These are phyloP conservation scores for Picochlorum sp. DNA, from an alignment of 139 green algal species.

Conservation along the genomic window DNA sequence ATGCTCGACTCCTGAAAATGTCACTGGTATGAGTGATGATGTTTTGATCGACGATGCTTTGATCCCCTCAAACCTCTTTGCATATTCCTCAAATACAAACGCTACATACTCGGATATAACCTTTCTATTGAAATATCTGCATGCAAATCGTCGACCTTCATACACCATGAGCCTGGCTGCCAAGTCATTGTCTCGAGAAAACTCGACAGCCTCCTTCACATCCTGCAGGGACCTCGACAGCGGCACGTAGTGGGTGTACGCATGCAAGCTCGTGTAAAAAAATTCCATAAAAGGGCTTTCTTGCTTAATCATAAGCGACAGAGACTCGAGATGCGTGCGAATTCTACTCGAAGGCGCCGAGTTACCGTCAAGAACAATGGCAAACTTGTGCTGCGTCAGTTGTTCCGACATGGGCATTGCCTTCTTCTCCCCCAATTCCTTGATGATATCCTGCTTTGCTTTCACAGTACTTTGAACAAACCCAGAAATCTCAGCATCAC, in stretches of 20 bases:
- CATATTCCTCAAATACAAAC: not conserved
- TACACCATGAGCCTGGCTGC: not conserved
- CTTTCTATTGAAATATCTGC: not conserved
- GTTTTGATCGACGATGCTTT: too few relatives aligned
- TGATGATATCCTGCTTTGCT: not conserved
- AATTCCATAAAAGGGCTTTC: constrained; percentile 1
- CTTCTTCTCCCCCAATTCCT: not conserved
- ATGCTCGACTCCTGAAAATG: too few relatives aligned
- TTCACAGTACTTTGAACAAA: not conserved
- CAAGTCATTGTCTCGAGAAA: not conserved
- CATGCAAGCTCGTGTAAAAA: not conserved
- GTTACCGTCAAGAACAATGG: not conserved
- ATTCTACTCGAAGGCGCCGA: not conserved
- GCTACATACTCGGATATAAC: not conserved
- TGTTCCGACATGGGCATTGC: not conserved
- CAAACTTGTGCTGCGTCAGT: not conserved
- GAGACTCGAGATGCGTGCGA: not conserved
- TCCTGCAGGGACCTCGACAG: not conserved
- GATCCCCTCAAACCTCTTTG: not conserved
- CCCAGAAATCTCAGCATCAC: not conserved
- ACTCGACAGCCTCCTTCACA: not conserved
- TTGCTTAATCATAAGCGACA: not conserved
- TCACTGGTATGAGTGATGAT: too few relatives aligned
- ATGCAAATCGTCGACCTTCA: not conserved
- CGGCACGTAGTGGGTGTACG: not conserved